Base-by-base conservation (phyloP, 1,284 basidiomycete genomes). In the Apiotrichum domesticum region DNA sequence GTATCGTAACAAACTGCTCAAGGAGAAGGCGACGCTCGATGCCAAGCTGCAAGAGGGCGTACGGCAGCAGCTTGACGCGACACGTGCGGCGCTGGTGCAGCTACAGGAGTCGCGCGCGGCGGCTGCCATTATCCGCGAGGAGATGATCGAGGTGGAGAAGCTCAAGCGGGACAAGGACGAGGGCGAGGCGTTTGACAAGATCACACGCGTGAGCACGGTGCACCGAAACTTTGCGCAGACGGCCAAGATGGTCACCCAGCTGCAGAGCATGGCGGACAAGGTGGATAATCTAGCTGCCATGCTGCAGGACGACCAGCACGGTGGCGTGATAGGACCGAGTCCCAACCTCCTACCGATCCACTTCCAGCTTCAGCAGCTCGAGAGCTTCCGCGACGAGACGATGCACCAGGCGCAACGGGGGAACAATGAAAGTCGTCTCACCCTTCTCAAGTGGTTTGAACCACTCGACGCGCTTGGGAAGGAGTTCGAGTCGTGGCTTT, bases 11-110 rank as follows among this genome's bases (percentile, higher is more conserved):
- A 96, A 96, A 73, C 82, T 98, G 34, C 87, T 93, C 76, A 96
- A 95, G 77, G 95, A 98, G 78, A 95, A 96, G 76, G 85, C 90
- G 0, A 88, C 90, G n/a, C 89, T 98, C 62, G 91, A 96, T 69
- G 86, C 89, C 4, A 84, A 95, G 68, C 84, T 98, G 47, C 90
- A 94, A 69, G 87, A 83, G 59, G 93, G 93, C 13, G 92, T 96
- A 57, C 93, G 90, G 72, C 90, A 95, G 61, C 95, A 98, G 75
- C 82, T 98, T 7, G 88, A 94, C 69, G 85, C 90, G 0, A 97
- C 93, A 8, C 80, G 92, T 47, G 88, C 94, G 58, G 95, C 92
- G 0, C 81, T 98, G 56, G 80, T 87, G 59, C 93, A 89, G 72
- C 81, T 98, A 1, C 81, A 95, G 58, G 82, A 84, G 52, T 94